phyloP scores from a whole-genome alignment of 225 moss, liverwort and hornwort species.

The Marchantia polymorpha region DNA sequence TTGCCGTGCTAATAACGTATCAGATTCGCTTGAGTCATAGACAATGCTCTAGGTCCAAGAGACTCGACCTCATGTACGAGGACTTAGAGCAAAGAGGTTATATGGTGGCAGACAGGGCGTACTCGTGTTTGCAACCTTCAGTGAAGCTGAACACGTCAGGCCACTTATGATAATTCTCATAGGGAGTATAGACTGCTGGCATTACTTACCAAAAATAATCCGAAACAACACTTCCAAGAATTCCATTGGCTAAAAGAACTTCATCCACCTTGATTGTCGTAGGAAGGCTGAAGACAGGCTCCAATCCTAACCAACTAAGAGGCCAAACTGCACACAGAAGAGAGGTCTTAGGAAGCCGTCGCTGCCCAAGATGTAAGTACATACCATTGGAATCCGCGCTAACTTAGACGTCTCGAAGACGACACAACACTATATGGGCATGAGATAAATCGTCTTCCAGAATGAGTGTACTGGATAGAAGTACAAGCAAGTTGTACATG shows the following conservation, averaged over 20 bases:
- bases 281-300: slow-evolving; percentile 83
- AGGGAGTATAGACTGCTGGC: neutral
- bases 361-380: neutral
- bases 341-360: neutral
- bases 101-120: neutral
- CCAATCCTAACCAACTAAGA: slow-evolving; percentile 63
- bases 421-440: neutral
- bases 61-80: neutral
- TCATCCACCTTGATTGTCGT: slow-evolving; percentile 76
- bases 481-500: neutral
- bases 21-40: neutral
- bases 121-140: neutral
- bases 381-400: neutral
- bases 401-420: neutral
- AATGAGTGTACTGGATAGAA: too few species aligned
- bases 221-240: slow-evolving; percentile 88
- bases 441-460: neutral
- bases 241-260: slow-evolving; percentile 76
- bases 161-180: too few species aligned
- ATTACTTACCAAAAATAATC: slow-evolving; percentile 84
- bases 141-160: neutral
- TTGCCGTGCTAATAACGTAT: neutral
- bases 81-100: neutral
- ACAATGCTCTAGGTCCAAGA: neutral
- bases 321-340: slow-evolving; percentile 66